phyloP scores from a whole-genome alignment of 2,329 filamentous ascomycete genomes.

The Celoporthe dispersa region DNA sequence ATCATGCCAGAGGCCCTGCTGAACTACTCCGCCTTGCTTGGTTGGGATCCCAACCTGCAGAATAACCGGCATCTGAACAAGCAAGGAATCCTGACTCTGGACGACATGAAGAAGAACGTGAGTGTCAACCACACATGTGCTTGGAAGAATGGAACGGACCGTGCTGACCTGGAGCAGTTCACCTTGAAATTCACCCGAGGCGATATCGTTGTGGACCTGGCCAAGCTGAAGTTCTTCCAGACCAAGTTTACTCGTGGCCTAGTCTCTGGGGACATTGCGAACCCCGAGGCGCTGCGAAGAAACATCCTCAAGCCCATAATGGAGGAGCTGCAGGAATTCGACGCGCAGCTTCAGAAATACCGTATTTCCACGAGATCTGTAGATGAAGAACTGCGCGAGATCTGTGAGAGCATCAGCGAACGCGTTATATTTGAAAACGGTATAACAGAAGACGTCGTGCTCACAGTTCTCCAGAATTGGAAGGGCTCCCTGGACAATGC shows the following conservation, averaged over 20 bases:
- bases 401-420: background rate
- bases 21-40: constrained; percentile 85
- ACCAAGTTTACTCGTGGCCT: constrained; percentile 25
- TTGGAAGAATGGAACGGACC: background rate
- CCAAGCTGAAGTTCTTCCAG: constrained; percentile 82
- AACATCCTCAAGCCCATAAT: constrained; percentile 32
- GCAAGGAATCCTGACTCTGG: constrained; percentile 72
- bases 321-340: constrained; percentile 27
- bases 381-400: background rate
- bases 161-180: constrained; percentile 58
- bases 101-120: constrained; percentile 72
- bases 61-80: constrained; percentile 40
- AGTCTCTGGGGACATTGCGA: constrained; percentile 16
- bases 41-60: constrained; percentile 71
- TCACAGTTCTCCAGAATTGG: constrained; percentile 25
- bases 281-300: constrained; percentile 16
- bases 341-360: background rate
- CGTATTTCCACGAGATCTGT: background rate
- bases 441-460: constrained; percentile 23
- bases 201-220: constrained; percentile 79
- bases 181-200: constrained; percentile 88
- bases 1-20: constrained; percentile 57
- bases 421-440: background rate
- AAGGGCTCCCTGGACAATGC: constrained; percentile 29
- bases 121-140: constrained; percentile 33